Conservation (phyloP, 2,329 filamentous ascomycete species). For the Botryosphaeria dothidea region DNA sequence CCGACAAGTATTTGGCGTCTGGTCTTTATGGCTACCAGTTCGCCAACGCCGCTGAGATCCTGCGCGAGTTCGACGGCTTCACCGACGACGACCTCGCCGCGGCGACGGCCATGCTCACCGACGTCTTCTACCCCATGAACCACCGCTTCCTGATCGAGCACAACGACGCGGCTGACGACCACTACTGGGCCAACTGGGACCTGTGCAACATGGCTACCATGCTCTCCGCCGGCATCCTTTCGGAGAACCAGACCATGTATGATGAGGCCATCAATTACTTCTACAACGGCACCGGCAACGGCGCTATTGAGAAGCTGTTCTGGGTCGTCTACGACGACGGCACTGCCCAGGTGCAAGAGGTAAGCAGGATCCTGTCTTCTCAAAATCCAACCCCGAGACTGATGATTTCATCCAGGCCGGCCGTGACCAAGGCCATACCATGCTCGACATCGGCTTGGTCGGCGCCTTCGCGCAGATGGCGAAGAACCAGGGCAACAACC, state of each 20-base stretch:
- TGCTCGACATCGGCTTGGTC: constrained; percentile 42
- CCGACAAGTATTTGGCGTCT: constrained; percentile 42
- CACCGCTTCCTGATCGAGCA: constrained; percentile 40
- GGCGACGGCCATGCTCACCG: constrained; percentile 34
- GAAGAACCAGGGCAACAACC: constrained; percentile 46
- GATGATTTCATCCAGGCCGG: constrained; percentile 44
- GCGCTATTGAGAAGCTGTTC: constrained; percentile 37
- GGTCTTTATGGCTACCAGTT: constrained; percentile 51
- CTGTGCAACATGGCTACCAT: constrained; percentile 46
- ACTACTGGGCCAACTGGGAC: constrained; percentile 51
- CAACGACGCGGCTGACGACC: constrained; percentile 35
- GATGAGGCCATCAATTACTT: constrained; percentile 44
- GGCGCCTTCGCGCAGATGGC: constrained; percentile 45
- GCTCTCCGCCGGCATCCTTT: constrained; percentile 45
- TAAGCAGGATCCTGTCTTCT: neutral
- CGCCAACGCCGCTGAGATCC: constrained; percentile 49
- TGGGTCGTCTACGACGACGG: constrained; percentile 22
- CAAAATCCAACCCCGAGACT: constrained; percentile 29
- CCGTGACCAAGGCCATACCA: constrained; percentile 49
- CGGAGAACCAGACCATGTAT: constrained; percentile 45
- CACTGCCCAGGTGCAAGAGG: constrained; percentile 9
- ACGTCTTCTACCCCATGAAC: constrained; percentile 44
- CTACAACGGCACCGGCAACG: constrained; percentile 41
- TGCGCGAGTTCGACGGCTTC: constrained; percentile 40
- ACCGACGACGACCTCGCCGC: constrained; percentile 25